Evolutionary conservation across 352 stramenopile genomes (phyloP), one percentile per base, ranked within the genome.

Genomic region (Globisporangium irregulare): DNA sequence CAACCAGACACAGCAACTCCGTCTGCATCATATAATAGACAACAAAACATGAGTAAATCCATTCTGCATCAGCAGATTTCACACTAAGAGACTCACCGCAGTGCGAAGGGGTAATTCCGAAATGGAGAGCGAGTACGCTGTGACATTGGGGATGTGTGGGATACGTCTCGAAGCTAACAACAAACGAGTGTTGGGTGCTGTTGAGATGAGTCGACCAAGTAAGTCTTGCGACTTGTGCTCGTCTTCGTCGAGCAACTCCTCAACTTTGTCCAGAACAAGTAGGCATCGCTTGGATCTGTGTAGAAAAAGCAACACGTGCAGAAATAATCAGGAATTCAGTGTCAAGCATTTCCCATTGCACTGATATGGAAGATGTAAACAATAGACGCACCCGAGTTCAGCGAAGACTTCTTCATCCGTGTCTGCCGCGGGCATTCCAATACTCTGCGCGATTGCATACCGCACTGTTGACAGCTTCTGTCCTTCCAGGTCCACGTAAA

Each of bases 401-500:
- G 80, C 84, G 69, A 93, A 94, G 0, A 91, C 79, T 71, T 93
- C 84, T 79, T 91, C 83, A 56, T 94, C 81, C 0, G 84, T 89
- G 48, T 92, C 82, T 0, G 84, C 84, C 10, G 81, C 82, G 58
- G 83, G 80, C 66, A 94, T 90, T 0, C 86, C 83, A 60, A 92
- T 91, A 20, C 79, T 91, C 56, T 92, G 86, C 14, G 84, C 84
- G 41, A 94, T 94, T 12, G 86, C 86, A 70, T 93, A 94, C 32
- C 83, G 81, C 25, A 94, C 81, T 54, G 86, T 90, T 14, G 83
- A 92, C 9, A 87, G 74, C 60, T 94, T 91, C 34, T 92, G 84
- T 10, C 84, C 84, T 80, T 94, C 86, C 34, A 94, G 69, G 59
- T 94, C 86, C 24, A 94, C 85, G 68, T 94, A 94, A 60, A 90